These are phyloP conservation scores for Ophiobolus disseminans DNA, from an alignment of 2,329 filamentous ascomycete species.

Conservation along the genomic window DNA sequence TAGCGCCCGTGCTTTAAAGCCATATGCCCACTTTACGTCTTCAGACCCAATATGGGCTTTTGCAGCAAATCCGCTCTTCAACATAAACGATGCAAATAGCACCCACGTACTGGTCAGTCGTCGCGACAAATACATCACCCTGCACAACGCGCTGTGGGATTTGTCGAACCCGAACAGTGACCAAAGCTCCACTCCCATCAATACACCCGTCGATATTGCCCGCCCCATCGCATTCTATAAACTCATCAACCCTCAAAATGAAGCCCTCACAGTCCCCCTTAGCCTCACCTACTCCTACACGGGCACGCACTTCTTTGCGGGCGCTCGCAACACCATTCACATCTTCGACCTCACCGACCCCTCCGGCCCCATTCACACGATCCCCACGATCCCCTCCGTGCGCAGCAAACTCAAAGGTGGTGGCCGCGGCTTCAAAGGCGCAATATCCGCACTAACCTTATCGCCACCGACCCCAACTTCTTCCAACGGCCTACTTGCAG, in stretches of 20 bases:
- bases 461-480: slow-evolving; percentile 33
- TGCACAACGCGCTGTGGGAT: slow-evolving; percentile 62
- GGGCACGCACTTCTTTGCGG: slow-evolving; percentile 63
- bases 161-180: slow-evolving; percentile 6
- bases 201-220: slow-evolving; percentile 33
- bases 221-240: slow-evolving; percentile 59
- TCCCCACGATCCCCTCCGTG: slow-evolving; percentile 56
- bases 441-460: slow-evolving; percentile 60
- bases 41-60: slow-evolving; percentile 62
- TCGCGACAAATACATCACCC: slow-evolving; percentile 62
- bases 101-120: slow-evolving; percentile 61
- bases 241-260: slow-evolving; percentile 61
- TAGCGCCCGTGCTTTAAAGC: slow-evolving; percentile 40
- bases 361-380: slow-evolving; percentile 52
- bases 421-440: slow-evolving; percentile 62
- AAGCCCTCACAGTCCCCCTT: slow-evolving; percentile 62
- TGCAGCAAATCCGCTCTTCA: slow-evolving; percentile 62
- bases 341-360: slow-evolving; percentile 62
- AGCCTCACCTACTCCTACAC: slow-evolving; percentile 61
- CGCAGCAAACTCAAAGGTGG: slow-evolving; percentile 53
- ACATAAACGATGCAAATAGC: slow-evolving; percentile 58
- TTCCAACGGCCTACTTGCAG: slow-evolving; percentile 58
- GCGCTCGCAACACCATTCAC: slow-evolving; percentile 61
- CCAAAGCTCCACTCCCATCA: not conserved
- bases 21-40: slow-evolving; percentile 56